Conservation (phyloP, 2,329 filamentous ascomycete genomes). For the Chaetomium olivaceum region DNA sequence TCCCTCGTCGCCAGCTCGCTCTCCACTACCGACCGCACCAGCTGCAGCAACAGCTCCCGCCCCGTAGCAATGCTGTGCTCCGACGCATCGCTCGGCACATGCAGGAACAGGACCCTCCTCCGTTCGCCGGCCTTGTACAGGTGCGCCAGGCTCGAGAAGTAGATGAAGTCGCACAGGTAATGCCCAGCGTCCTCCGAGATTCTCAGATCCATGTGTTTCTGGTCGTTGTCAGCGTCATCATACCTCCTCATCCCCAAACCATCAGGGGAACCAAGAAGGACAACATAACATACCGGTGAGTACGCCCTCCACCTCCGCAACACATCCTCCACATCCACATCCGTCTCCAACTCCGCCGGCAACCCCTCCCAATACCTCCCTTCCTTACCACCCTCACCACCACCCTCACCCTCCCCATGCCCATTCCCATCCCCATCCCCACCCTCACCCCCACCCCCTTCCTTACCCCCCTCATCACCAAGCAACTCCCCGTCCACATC, state of each 20-base stretch:
- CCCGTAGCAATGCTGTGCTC: slow-evolving; percentile 51
- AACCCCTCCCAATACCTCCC: slow-evolving; percentile 56
- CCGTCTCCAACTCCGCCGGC: slow-evolving; percentile 58
- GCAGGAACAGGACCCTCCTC: slow-evolving; percentile 65
- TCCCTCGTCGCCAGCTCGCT: slow-evolving; percentile 42
- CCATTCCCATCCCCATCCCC: slow-evolving; percentile 36
- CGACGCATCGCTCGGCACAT: slow-evolving; percentile 65
- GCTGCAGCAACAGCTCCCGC: slow-evolving; percentile 52
- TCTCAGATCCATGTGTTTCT: slow-evolving; percentile 48
- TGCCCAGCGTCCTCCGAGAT: slow-evolving; percentile 70
- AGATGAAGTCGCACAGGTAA: slow-evolving; percentile 79
- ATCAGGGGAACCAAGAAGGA: background rate
- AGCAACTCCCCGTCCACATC: slow-evolving; percentile 68
- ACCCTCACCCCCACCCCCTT: slow-evolving; percentile 46
- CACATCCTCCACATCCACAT: slow-evolving; percentile 59
- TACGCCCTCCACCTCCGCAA: slow-evolving; percentile 55
- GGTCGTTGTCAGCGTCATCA: background rate
- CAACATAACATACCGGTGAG: slow-evolving; percentile 47
- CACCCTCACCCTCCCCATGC: too few species aligned
- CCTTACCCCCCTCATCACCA: slow-evolving; percentile 45
- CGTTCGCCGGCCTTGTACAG: slow-evolving; percentile 50
- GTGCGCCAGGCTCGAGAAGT: slow-evolving; percentile 66
- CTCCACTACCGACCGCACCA: slow-evolving; percentile 60
- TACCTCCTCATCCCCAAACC: background rate
- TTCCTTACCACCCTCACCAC: slow-evolving; percentile 37